Base-by-base conservation (phyloP, 805 yeast species). In the Jamesozyma piceae region DNA sequence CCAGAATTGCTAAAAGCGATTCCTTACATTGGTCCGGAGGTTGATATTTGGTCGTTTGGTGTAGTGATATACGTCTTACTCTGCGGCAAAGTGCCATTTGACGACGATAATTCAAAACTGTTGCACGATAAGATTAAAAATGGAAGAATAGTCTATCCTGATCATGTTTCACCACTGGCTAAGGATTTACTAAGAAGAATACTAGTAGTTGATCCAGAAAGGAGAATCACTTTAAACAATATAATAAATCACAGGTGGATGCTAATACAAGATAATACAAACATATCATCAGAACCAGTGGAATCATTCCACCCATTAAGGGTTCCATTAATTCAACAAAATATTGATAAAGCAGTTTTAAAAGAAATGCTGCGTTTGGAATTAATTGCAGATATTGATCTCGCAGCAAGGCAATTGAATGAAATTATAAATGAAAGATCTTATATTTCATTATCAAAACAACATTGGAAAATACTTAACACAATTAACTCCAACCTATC, bases 41-140 rank as follows among this genome's bases (percentile, higher is more conserved):
- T 92, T 40, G 98, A 92, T 63, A 80, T 92, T 17, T 92, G 98
- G 98, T 86, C 96, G 2, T 90, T 90, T 69, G 98, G 97, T 49
- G 95, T 92, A 24, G 97, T 92, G 0, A 67, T 92, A 40, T 92
- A 86, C 58, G 98, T 92, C 5, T 69, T 92, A 46, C 96, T 92
- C 1, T 89, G 96, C 62, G 99, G 99, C 43, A 89, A 86, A 61
- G 97, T 92, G 11, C 99, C 99, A 9, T 92, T 92, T 63, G 98
- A 92, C 62, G 97, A 92, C 58, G 92, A 86, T 54, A 80, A 85
- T 52, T 95, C 94, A 49, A 80, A 87, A 33, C 87, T 82, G 2
- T 71, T 92, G 53, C 98, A 92, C 62, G 92, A 86, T 49, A 88
- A 89, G 62, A 92, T 92, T 61, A 92, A 90, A 60, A 75, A 78